Conservation (phyloP, 169 alveolate genomes). For the Cryptosporidium andersoni region DNA sequence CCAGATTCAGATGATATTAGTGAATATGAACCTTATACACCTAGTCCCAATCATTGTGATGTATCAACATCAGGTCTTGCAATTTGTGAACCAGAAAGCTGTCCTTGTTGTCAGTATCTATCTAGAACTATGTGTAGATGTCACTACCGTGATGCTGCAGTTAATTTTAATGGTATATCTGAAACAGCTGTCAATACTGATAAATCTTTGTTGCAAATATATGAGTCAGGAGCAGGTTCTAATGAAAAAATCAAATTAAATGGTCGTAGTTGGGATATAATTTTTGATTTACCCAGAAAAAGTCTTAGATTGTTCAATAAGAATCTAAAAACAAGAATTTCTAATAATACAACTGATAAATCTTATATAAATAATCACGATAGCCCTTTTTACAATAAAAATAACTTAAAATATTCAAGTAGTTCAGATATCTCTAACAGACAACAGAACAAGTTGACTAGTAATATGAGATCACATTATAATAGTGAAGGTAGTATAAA, state of each 20-base stretch:
- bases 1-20: constrained; percentile 9
- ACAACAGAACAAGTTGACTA: not conserved
- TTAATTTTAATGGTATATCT: constrained; percentile 33
- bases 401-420: not conserved
- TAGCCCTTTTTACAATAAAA: not conserved
- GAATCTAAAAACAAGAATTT: not conserved
- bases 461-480: not conserved
- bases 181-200: constrained; percentile 69
- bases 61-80: not conserved
- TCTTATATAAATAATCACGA: not conserved
- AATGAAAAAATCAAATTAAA: constrained; percentile 56
- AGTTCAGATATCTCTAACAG: not conserved
- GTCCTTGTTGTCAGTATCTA: constrained; percentile 48
- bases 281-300: constrained; percentile 20
- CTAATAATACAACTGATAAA: not conserved
- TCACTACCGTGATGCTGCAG: constrained; percentile 64
- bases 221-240: constrained; percentile 59
- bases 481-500: no score
- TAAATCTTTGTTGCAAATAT: constrained; percentile 25
- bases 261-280: constrained; percentile 68
- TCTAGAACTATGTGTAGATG: constrained; percentile 48
- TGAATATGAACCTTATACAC: not conserved
- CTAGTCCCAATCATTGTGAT: not conserved
- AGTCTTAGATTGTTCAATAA: not conserved
- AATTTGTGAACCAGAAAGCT: not conserved